A percentile compares a stretch with the other conserved stretches of the same genome.
Evolutionary conservation across 2,329 filamentous ascomycete species (phyloP).

Genomic region (Aspergillus clavatus): DNA sequence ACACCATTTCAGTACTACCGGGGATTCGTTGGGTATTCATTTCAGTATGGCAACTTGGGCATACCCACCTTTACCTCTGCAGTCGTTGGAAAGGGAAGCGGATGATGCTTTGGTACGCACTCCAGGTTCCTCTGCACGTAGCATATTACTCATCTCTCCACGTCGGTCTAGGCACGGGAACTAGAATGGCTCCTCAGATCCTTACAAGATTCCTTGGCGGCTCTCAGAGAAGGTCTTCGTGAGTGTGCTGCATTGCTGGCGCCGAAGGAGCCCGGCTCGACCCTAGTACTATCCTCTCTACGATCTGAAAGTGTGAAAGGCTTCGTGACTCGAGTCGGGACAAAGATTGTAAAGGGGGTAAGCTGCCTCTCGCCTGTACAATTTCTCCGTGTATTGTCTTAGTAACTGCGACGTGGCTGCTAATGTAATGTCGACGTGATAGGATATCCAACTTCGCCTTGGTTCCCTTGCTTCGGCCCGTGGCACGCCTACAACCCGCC

Average conservation of each 20-base stretch:
- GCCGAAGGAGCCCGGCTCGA: slow-evolving; percentile 78
- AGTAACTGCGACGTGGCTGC: neutral
- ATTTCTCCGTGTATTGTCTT: neutral
- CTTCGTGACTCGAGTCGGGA: slow-evolving; percentile 82
- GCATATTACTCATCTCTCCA: slow-evolving; percentile 1
- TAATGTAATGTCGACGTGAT: slow-evolving; percentile 2
- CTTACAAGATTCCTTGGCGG: slow-evolving; percentile 57
- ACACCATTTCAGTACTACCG: too few relatives aligned
- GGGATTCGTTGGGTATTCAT: neutral
- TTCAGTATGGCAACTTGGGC: slow-evolving; percentile 55
- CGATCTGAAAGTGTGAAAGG: slow-evolving; percentile 89
- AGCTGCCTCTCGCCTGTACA: slow-evolving; percentile 29
- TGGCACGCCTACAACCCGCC: slow-evolving; percentile 47
- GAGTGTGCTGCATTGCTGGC: slow-evolving; percentile 85
- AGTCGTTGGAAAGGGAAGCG: slow-evolving; percentile 49
- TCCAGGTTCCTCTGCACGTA: neutral
- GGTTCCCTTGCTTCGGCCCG: slow-evolving; percentile 47
- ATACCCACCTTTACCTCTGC: slow-evolving; percentile 53
- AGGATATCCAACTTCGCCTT: slow-evolving; percentile 74
- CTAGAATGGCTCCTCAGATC: slow-evolving; percentile 60
- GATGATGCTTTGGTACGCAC: slow-evolving; percentile 47
- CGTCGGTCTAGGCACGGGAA: slow-evolving; percentile 47
- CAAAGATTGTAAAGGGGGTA: slow-evolving; percentile 87
- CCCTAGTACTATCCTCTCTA: slow-evolving; percentile 80
- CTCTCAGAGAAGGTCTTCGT: slow-evolving; percentile 67